These are phyloP conservation scores for Chlorella vulgaris DNA, from an alignment of 139 green algal species.

Conservation along the genomic window DNA sequence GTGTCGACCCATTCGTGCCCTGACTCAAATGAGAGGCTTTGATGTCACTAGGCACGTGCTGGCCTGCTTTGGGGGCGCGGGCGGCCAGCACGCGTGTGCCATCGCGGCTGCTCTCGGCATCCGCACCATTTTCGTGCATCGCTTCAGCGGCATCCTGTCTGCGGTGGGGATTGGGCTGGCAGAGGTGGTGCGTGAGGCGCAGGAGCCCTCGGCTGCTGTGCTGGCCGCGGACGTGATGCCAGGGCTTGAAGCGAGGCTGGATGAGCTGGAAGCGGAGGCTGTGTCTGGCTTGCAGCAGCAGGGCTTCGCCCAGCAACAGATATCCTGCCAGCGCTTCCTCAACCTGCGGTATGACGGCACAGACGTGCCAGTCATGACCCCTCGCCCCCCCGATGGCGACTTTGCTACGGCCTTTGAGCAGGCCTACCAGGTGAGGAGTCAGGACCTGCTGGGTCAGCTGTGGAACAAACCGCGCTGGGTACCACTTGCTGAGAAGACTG, in stretches of 20 bases:
- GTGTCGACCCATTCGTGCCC: conserved; percentile 92
- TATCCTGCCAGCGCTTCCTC: conserved; percentile 76
- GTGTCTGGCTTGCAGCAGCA: conserved; percentile 54
- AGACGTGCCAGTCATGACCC: conserved; percentile 93
- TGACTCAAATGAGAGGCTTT: conserved; percentile 93
- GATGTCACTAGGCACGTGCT: conserved; percentile 89
- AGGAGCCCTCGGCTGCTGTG: conserved; percentile 72
- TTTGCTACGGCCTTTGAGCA: conserved; percentile 38
- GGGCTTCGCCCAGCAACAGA: conserved; percentile 65
- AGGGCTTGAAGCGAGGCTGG: conserved; percentile 60
- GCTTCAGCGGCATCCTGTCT: conserved; percentile 87
- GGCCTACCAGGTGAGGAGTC: conserved; percentile 74
- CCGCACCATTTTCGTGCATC: conserved; percentile 93
- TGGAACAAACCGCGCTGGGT: too few species aligned
- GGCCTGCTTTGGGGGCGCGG: conserved; percentile 95
- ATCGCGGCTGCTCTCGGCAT: conserved; percentile 92
- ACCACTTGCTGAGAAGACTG: too few species aligned
- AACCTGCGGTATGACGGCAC: conserved; percentile 95
- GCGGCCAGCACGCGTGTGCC: conserved; percentile 95
- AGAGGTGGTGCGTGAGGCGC: conserved; percentile 90
- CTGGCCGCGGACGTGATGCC: conserved; percentile 36
- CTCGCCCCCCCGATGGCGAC: conserved; percentile 29
- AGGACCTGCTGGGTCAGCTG: too few species aligned
- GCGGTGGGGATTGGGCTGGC: conserved; percentile 96
- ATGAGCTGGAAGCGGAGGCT: conserved; percentile 57